phyloP scores from a whole-genome alignment of 805 yeast genomes.

The Clavispora fructus region DNA sequence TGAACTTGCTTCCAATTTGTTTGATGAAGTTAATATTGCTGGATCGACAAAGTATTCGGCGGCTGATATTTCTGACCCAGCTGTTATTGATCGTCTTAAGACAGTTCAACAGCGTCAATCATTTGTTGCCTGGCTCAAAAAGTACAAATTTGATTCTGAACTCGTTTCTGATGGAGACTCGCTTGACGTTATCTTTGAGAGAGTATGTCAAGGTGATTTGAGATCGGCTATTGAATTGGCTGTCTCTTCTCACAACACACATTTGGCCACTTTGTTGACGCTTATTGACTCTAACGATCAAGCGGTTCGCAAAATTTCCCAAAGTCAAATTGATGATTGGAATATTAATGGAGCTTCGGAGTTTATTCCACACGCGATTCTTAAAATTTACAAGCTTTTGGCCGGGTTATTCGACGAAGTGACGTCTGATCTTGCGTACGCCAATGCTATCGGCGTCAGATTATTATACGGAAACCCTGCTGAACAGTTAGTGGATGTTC shows the following conservation, averaged over 20 bases:
- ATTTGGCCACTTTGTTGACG: constrained; percentile 66
- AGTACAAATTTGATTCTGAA: constrained; percentile 35
- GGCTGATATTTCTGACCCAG: constrained; percentile 9
- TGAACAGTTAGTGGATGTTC: constrained; percentile 4
- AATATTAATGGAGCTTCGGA: constrained; percentile 31
- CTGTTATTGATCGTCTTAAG: constrained; percentile 14
- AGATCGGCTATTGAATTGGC: constrained; percentile 61
- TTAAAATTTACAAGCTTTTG: constrained; percentile 60
- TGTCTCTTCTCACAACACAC: constrained; percentile 54
- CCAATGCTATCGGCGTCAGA: constrained; percentile 50
- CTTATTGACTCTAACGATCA: constrained; percentile 67
- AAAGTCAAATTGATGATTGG: constrained; percentile 67
- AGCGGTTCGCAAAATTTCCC: constrained; percentile 50
- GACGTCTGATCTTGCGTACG: constrained; percentile 57
- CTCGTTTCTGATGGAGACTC: constrained; percentile 24
- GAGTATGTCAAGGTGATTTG: constrained; percentile 51
- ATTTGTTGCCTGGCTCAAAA: constrained; percentile 55
- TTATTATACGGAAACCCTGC: constrained; percentile 56
- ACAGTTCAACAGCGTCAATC: constrained; percentile 34
- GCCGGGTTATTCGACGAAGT: constrained; percentile 45
- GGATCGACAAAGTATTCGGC: constrained; percentile 2
- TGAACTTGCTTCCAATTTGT: constrained; percentile 59
- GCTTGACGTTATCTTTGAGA: constrained; percentile 47
- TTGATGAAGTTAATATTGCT: constrained; percentile 24
- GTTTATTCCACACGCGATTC: constrained; percentile 48